These are phyloP conservation scores for Lachnellula arida DNA, from an alignment of 2,329 filamentous ascomycete genomes.

Conservation along the genomic window DNA sequence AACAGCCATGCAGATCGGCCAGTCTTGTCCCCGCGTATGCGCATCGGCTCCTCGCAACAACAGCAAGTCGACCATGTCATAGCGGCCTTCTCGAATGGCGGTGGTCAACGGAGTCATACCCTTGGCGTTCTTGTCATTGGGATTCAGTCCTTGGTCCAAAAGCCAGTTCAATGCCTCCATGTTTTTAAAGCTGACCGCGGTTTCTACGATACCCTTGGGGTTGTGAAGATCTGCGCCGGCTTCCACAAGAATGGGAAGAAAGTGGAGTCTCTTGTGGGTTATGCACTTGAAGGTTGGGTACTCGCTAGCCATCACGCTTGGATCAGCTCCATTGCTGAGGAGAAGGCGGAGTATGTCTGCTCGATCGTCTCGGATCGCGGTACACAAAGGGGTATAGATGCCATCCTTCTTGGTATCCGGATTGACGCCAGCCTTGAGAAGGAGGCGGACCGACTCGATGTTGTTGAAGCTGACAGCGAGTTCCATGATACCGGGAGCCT, in stretches of 20 bases:
- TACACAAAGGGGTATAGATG: slow-evolving; percentile 63
- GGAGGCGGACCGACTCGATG: slow-evolving; percentile 53
- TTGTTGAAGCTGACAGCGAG: slow-evolving; percentile 60
- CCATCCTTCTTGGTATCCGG: slow-evolving; percentile 60
- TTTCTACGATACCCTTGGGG: slow-evolving; percentile 63
- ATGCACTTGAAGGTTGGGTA: slow-evolving; percentile 66
- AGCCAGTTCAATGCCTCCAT: slow-evolving; percentile 56
- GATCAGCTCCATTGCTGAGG: slow-evolving; percentile 46
- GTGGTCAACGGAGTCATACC: slow-evolving; percentile 61
- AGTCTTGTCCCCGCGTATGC: slow-evolving; percentile 60
- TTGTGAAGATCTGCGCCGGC: slow-evolving; percentile 55
- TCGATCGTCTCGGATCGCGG: slow-evolving; percentile 62
- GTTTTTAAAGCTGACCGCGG: slow-evolving; percentile 57
- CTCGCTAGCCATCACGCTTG: slow-evolving; percentile 53
- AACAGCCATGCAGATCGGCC: slow-evolving; percentile 67
- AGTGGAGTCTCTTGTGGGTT: slow-evolving; percentile 58
- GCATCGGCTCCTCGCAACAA: slow-evolving; percentile 56
- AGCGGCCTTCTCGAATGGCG: slow-evolving; percentile 56
- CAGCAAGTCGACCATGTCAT: slow-evolving; percentile 55
- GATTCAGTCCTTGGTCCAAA: slow-evolving; percentile 53
- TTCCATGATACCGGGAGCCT: slow-evolving; percentile 59
- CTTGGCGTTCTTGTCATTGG: slow-evolving; percentile 54
- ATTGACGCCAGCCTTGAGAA: slow-evolving; percentile 55
- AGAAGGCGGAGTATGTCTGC: slow-evolving; percentile 58
- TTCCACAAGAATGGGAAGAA: slow-evolving; percentile 53